Conservation (phyloP, 225 moss, liverwort and hornwort species). For the Asterella californica region DNA sequence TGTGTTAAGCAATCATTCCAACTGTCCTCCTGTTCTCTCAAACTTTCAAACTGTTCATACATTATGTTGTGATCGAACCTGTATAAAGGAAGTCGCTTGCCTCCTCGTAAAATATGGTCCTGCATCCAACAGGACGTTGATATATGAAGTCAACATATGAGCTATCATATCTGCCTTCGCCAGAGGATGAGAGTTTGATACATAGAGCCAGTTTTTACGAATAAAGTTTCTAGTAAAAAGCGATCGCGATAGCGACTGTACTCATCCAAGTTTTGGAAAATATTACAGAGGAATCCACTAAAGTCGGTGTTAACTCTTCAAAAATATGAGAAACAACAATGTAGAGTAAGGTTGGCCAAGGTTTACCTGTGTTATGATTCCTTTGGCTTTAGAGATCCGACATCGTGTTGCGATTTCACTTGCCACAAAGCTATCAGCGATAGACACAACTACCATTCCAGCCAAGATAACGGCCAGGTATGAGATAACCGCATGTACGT, state of each 20-base stretch:
- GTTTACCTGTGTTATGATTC: constrained; percentile 80
- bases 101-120: constrained; percentile 75
- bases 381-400: constrained; percentile 74
- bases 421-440: constrained; percentile 87
- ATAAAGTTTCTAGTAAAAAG: background rate
- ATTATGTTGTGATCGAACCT: constrained; percentile 40
- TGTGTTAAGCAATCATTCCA: background rate
- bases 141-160: background rate
- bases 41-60: background rate
- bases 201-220: background rate
- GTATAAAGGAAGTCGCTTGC: constrained; percentile 72
- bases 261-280: background rate
- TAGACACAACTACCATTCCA: constrained; percentile 74
- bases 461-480: constrained; percentile 86
- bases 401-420: constrained; percentile 73
- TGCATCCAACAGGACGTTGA: constrained; percentile 23
- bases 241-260: too few species aligned
- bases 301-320: background rate
- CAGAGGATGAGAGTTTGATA: background rate
- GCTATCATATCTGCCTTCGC: background rate
- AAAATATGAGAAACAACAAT: background rate
- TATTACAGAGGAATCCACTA: background rate
- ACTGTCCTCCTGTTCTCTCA: background rate
- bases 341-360: background rate
- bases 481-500: constrained; percentile 63